Evolutionary conservation across 257 asterid species (phyloP), one percentile per base, ranked within the genome.

Genomic region (Penstemon eatonii): DNA sequence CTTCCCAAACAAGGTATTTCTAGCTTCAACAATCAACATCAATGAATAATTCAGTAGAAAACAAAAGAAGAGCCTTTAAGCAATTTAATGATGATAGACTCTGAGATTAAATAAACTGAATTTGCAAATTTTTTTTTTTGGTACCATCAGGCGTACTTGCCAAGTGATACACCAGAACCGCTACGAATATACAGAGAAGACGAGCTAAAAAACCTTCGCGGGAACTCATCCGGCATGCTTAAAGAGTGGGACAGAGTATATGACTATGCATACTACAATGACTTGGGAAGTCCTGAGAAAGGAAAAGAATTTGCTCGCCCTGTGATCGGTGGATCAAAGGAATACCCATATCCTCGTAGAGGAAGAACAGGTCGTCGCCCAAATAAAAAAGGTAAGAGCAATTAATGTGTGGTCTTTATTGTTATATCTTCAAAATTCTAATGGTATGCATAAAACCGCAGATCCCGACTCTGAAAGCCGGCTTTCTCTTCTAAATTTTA

Each of bases 171-270:
- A 43, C 98, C 97, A 0, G 86, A 81, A 51, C 75, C 90, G 52
- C 80, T 92, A 62, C 77, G 67, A 0, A 61, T n/a, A 4, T 88
- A 90, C 39, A 88, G 98, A 66, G 87, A 82, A 60, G 78, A 88
- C 52, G 98, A 88, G 81, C 95, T 92, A 12, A 47, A n/a, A 54
- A 85, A 70, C 71, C 97, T 92, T 25, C 84, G 83, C 0, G 97
- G 98, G 13, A 79, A 73, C 0, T 93, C 93, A 4, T 40, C 80
- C 0, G 94, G 90, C 8, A 56, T 13, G 85, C 81, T 86, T 0
- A 75, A 86, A 75, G 94, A 88, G 73, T 92, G 98, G 98, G 97
- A 92, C 44, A 81, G 97, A 73, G 95, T 92, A 4, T 92, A 92
- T 61, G 98, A 92, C 46, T 92, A 92, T 46, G 97, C 94, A 40